These are phyloP conservation scores for Trichophyton benhamiae DNA, from an alignment of 2,329 filamentous ascomycete genomes.

Conservation along the genomic window DNA sequence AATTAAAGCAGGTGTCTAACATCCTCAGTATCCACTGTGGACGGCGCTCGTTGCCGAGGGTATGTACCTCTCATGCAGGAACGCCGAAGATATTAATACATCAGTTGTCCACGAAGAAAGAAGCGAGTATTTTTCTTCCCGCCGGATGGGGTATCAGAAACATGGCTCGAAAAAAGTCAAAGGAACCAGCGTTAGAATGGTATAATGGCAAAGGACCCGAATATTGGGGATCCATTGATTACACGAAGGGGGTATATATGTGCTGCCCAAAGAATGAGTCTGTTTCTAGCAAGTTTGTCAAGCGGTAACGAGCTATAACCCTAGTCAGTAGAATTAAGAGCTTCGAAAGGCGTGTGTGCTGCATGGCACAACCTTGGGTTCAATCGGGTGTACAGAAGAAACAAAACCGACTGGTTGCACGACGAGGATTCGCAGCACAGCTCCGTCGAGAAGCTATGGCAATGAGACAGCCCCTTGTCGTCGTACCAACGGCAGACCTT, in stretches of 20 bases:
- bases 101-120: background rate
- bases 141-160: no score
- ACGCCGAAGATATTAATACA: background rate
- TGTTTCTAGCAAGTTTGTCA: conserved; percentile 3
- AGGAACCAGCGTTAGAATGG: background rate
- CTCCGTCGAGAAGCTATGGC: conserved; percentile 4
- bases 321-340: background rate
- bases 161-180: no score
- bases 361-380: background rate
- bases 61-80: background rate
- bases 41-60: background rate
- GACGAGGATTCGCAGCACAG: background rate
- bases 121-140: background rate
- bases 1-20: background rate
- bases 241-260: background rate
- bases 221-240: background rate
- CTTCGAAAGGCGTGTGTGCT: background rate
- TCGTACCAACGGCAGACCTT: background rate
- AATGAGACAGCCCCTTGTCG: background rate
- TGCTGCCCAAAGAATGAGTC: background rate
- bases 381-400: background rate
- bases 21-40: background rate
- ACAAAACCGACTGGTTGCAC: background rate
- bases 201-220: background rate
- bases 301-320: background rate